These are phyloP conservation scores for Astraeus odoratus DNA, from an alignment of 768 basidiomycete genomes.

Conservation along the genomic window DNA sequence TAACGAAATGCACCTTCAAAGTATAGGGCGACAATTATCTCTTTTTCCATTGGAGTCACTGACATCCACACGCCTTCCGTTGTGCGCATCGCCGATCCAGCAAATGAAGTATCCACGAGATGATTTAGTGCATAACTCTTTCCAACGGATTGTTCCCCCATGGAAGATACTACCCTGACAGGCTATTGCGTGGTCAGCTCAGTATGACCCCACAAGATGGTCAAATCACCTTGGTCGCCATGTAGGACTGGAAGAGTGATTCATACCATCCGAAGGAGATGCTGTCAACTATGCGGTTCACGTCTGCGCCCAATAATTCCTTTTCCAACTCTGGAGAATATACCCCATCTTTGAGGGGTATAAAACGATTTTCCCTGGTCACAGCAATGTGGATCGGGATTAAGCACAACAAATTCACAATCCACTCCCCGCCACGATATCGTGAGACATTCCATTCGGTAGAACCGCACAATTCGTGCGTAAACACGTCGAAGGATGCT, in stretches of 20 bases:
- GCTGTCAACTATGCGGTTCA: constrained; percentile 41
- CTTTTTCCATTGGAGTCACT: constrained; percentile 44
- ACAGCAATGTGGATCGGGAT: constrained; percentile 55
- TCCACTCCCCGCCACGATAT: constrained; percentile 46
- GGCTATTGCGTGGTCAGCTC: constrained; percentile 27
- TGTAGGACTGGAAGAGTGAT: constrained; percentile 50
- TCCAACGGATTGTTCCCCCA: constrained; percentile 56
- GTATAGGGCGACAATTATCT: constrained; percentile 45
- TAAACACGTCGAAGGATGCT: constrained; percentile 17
- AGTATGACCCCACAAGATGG: not conserved
- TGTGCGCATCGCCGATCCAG: constrained; percentile 50
- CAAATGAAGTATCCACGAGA: constrained; percentile 49
- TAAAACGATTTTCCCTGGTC: constrained; percentile 46
- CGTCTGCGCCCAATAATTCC: constrained; percentile 45
- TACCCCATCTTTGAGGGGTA: constrained; percentile 49
- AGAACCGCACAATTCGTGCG: not conserved
- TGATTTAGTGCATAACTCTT: constrained; percentile 49
- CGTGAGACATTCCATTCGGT: constrained; percentile 22
- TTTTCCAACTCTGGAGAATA: constrained; percentile 39
- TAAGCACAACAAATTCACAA: constrained; percentile 46
- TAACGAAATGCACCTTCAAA: constrained; percentile 46
- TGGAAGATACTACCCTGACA: constrained; percentile 53
- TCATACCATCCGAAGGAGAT: constrained; percentile 53
- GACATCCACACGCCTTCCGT: constrained; percentile 61
- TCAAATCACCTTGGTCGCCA: constrained; percentile 37